phyloP scores from a whole-genome alignment of 78 protist genomes.

The Dictyostelium brefeldianum region DNA sequence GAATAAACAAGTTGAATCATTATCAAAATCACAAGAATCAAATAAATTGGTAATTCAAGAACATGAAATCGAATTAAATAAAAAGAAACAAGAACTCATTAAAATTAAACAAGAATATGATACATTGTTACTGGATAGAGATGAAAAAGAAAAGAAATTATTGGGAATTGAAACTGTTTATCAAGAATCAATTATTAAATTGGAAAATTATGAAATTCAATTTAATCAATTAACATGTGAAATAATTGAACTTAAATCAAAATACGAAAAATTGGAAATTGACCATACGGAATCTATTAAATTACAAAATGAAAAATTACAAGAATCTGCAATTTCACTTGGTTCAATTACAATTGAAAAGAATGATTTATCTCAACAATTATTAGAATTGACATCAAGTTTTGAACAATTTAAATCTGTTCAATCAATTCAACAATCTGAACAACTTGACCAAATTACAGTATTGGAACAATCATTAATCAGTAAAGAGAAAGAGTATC shows the following conservation, averaged over 20 bases:
- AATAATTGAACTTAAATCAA: background rate
- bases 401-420: background rate
- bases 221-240: background rate
- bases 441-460: background rate
- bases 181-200: background rate
- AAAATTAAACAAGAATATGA: background rate
- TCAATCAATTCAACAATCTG: background rate
- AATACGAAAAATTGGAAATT: background rate
- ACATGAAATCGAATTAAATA: background rate
- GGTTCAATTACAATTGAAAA: background rate
- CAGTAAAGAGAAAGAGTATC: background rate
- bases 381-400: background rate
- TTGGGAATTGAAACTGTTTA: background rate
- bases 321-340: too few species aligned
- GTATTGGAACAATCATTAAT: background rate
- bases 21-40: conserved; percentile 13
- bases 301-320: too few species aligned
- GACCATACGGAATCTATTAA: background rate
- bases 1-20: conserved; percentile 22
- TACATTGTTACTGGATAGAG: background rate
- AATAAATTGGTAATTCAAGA: background rate
- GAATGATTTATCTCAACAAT: background rate
- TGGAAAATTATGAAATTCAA: conserved; percentile 3
- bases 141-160: background rate
- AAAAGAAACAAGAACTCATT: background rate